These are phyloP conservation scores for Ophiostoma pallidulum DNA, from an alignment of 2,329 filamentous ascomycete species.

Conservation along the genomic window DNA sequence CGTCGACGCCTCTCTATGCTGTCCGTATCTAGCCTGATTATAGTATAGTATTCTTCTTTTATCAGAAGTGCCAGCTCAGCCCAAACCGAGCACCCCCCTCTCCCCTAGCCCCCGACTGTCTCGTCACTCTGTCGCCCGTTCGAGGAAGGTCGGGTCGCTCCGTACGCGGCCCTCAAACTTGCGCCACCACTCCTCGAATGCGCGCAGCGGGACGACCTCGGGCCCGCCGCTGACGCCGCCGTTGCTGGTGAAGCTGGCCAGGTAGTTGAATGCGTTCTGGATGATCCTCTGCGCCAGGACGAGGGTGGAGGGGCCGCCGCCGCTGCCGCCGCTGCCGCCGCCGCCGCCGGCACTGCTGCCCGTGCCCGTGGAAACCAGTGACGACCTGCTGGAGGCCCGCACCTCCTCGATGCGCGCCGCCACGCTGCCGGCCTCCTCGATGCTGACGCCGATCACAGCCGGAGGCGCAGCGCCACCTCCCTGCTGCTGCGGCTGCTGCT, in stretches of 20 bases:
- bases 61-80: too few species aligned
- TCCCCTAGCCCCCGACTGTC: too few species aligned
- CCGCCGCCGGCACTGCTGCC: constrained; percentile 15
- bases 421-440: constrained; percentile 69
- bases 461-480: constrained; percentile 9
- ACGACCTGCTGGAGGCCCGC: constrained; percentile 30
- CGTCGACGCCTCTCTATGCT: too few species aligned
- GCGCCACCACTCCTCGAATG: constrained; percentile 95
- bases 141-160: constrained; percentile 79
- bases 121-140: constrained; percentile 38
- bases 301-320: constrained; percentile 41
- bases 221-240: constrained; percentile 44
- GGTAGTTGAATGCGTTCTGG: constrained; percentile 92
- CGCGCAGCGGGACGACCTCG: constrained; percentile 87
- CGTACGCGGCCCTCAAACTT: constrained; percentile 89
- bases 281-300: constrained; percentile 88
- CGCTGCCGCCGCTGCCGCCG: background rate
- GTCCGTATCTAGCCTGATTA: too few species aligned
- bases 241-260: constrained; percentile 66
- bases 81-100: too few species aligned
- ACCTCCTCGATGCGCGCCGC: constrained; percentile 57
- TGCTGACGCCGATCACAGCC: constrained; percentile 64
- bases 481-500: constrained; percentile 15
- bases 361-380: too few species aligned
- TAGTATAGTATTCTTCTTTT: too few species aligned